phyloP scores from a whole-genome alignment of 2,329 filamentous ascomycete genomes.

The Phaeosphaeria sp. region DNA sequence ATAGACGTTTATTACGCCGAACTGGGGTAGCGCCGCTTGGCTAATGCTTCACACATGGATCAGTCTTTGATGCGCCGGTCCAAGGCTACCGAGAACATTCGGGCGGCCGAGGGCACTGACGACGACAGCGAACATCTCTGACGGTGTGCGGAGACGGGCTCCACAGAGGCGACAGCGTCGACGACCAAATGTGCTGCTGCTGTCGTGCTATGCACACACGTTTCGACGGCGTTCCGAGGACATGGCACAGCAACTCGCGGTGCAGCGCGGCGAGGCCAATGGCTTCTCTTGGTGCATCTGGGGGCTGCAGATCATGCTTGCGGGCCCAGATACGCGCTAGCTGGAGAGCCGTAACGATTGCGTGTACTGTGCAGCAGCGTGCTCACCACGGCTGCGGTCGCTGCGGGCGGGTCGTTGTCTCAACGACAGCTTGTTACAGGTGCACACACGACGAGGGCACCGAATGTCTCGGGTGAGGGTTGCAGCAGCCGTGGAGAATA shows the following conservation, averaged over 20 bases:
- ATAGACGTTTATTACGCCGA: constrained; percentile 27
- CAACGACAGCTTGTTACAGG: not conserved
- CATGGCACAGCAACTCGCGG: not conserved
- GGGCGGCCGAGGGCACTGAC: not conserved
- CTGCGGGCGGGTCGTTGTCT: not conserved
- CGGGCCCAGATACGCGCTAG: constrained; percentile 13
- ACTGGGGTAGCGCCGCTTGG: constrained; percentile 15
- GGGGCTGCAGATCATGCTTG: not conserved
- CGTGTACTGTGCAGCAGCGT: constrained; percentile 12
- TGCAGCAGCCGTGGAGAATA: not conserved
- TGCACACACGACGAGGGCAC: not conserved
- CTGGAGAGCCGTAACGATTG: constrained; percentile 29
- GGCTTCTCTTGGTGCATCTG: not conserved
- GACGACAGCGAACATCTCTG: not conserved
- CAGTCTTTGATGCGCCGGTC: constrained; percentile 1
- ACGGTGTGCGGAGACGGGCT: not conserved
- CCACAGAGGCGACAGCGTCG: not conserved
- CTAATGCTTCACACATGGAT: constrained; percentile 18
- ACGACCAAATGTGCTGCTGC: not conserved
- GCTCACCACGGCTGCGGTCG: not conserved
- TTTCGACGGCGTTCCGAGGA: not conserved
- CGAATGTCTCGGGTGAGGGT: constrained; percentile 2
- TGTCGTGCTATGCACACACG: constrained; percentile 1
- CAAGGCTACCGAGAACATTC: constrained; percentile 8
- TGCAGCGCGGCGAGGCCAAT: not conserved